Base-by-base conservation (phyloP, 495 filamentous ascomycete genomes). In the Penicillium soppii region DNA sequence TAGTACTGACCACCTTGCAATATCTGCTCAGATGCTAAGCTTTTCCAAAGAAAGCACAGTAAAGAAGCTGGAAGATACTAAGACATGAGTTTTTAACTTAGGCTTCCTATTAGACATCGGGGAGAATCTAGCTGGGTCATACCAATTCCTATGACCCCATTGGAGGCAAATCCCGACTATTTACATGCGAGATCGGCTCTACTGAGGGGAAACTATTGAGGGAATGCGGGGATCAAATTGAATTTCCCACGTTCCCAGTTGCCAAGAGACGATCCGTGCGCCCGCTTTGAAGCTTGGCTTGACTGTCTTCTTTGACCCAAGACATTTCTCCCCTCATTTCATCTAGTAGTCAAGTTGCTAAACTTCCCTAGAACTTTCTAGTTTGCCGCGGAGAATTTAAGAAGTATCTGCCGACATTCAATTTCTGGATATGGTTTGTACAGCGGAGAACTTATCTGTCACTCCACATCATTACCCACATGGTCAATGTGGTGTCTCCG, bases 201-300 rank as follows among this genome's bases (percentile, higher is more conserved):
- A 32, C 25, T 12, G 29, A 10, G 8, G 29, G 29, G 10, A 12
- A 32, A 12, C 4, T 7, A 10, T 32, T 12, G 10, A 32, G 13
- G 29, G 29, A 32, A 32, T 32, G 29, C 39, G 22, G 39, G 39
- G 39, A n/a, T 21, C 13, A 39, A 21, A 17, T 16, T 41, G 39
- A 22, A 5, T 42, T 32, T 32, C 29, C n/a, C 22, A 15, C 13
- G 13, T 23, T 9, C 8, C 20, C 15, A 22, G 5, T 3, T 42
- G 27, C 43, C 27, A 45, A 35, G 27, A 19, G 27, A 22, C 19
- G 43, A 19, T 2, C 43, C 27, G 27, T 45, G 43, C 43, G 1
- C 29, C 43, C 15, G 23, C 41, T 16, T 16, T 26, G 29, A 45
- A 45, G 43, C 43, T 45, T 45, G 43, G 43, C 43, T 13, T 22